Conservation (phyloP, 768 basidiomycete genomes). For the Naganishia friedmannii region DNA sequence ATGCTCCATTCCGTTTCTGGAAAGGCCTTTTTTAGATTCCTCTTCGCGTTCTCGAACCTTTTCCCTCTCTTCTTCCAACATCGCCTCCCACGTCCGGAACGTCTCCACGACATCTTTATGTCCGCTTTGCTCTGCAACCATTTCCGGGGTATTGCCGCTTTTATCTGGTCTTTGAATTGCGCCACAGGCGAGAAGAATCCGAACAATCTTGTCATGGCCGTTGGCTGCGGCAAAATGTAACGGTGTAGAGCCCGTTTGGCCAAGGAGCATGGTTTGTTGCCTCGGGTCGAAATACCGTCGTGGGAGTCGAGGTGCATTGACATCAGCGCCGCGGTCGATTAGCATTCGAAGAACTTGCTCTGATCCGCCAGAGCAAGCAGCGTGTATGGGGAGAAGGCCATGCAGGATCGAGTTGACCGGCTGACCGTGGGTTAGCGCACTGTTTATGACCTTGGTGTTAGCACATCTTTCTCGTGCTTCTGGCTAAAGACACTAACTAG, state of each 20-base stretch:
- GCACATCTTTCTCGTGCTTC: not conserved
- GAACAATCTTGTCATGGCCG: slow-evolving; percentile 75
- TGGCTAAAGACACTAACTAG: slow-evolving; percentile 26
- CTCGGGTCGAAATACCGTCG: slow-evolving; percentile 51
- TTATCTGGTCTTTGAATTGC: slow-evolving; percentile 84
- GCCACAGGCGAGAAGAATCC: slow-evolving; percentile 76
- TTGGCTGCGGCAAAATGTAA: slow-evolving; percentile 97
- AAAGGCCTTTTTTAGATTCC: slow-evolving; percentile 15
- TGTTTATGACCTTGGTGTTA: slow-evolving; percentile 22
- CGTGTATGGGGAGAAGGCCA: slow-evolving; percentile 94
- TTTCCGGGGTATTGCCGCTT: slow-evolving; percentile 82
- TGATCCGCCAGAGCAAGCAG: slow-evolving; percentile 85
- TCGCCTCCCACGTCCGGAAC: slow-evolving; percentile 61
- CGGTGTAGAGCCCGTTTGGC: slow-evolving; percentile 70
- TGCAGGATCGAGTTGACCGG: slow-evolving; percentile 94
- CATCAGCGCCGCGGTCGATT: slow-evolving; percentile 93
- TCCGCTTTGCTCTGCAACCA: slow-evolving; percentile 74
- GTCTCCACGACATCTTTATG: slow-evolving; percentile 74
- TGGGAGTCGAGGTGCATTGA: slow-evolving; percentile 77
- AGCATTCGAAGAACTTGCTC: slow-evolving; percentile 81
- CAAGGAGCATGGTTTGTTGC: slow-evolving; percentile 27
- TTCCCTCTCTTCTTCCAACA: slow-evolving; percentile 31
- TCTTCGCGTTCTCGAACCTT: slow-evolving; percentile 18
- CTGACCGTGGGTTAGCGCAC: slow-evolving; percentile 85
- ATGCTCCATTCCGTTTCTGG: not conserved